Evolutionary conservation across 2,329 filamentous ascomycete species (phyloP), one percentile per base, ranked within the genome.

Genomic region (Microdochium trichocladiopsis): DNA sequence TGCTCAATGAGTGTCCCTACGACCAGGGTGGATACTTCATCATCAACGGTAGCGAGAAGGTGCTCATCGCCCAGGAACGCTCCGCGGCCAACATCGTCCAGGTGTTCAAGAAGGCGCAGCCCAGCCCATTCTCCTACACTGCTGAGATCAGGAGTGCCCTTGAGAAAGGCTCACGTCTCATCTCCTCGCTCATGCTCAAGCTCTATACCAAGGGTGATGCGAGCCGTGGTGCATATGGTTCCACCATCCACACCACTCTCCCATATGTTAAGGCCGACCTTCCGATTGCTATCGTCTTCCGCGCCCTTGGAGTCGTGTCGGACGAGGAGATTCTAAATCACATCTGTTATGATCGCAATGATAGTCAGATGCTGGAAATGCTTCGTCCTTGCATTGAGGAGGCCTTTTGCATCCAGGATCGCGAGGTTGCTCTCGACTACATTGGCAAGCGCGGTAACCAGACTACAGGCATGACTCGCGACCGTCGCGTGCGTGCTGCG

Each of bases 21-120:
- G 94, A 99, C 65, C 94, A 96, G 66, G 94, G 94, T 60, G 94
- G 94, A 59, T 99, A 99, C 72, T 99, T 99, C 66, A 90, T 99
- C 63, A 99, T 99, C 78, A 99, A 99, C 73, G 94, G 94, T 45
- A 95, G 90, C 70, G 94, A 99, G 68, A 99, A 99, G 78, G 94
- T 99, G 22, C 75, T 99, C 60, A 99, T 99, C 63, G 94, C 94
- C 1, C 94, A 99, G 69, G 94, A 99, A 71, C 88, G 94, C 56
- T 96, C 92, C 66, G 94, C 94, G 41, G 94, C 93, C 65, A 99
- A 99, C 66, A 99, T 97, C 54, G 94, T 99, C 4, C 94, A 99
- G 72, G 93, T 99, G 25, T 99, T 99, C 82, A 93, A 95, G 73
- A 99, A 99, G 75, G 90, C 93, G 1, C 82, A 86, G 60, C 90